Evolutionary conservation across 306 rosid species (phyloP).

Genomic region (Clitoria ternatea): DNA sequence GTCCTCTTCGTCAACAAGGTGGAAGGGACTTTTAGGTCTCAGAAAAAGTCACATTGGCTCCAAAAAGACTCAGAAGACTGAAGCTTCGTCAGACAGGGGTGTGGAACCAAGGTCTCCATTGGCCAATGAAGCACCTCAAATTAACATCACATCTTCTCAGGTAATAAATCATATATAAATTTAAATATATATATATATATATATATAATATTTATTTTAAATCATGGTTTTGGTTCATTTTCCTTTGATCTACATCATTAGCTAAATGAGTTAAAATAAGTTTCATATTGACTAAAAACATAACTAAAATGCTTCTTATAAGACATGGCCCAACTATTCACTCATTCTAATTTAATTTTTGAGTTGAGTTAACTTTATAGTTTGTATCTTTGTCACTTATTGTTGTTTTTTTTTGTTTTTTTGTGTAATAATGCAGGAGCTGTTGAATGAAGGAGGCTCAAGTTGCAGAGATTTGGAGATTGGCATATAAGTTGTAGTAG

Average conservation of each 20-base stretch:
- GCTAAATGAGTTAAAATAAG: too few species aligned
- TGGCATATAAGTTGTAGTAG: conserved; percentile 35
- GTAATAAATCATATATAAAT: conserved; percentile 32
- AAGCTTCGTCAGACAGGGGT: conserved; percentile 16
- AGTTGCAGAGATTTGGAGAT: conserved; percentile 43
- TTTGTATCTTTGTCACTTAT: too few species aligned
- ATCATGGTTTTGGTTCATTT: neutral
- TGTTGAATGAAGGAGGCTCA: conserved; percentile 47
- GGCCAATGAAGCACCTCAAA: conserved; percentile 32
- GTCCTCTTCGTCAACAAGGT: conserved; percentile 44
- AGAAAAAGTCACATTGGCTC: conserved; percentile 64
- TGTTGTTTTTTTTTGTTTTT: too few species aligned
- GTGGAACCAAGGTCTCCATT: conserved; percentile 33
- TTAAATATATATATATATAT: too few species aligned
- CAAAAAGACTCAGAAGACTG: conserved; percentile 50
- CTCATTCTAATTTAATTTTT: too few species aligned
- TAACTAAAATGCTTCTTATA: too few species aligned
- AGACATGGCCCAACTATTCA: too few species aligned
- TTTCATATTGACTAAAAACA: too few species aligned
- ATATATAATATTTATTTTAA: too few species aligned
- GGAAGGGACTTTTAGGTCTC: conserved; percentile 85
- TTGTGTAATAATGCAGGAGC: conserved; percentile 41
- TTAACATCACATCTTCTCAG: conserved; percentile 39
- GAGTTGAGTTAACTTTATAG: too few species aligned
- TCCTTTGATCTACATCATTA: too few species aligned